phyloP scores from a whole-genome alignment of 257 asterid genomes.

The Eucommia ulmoides region DNA sequence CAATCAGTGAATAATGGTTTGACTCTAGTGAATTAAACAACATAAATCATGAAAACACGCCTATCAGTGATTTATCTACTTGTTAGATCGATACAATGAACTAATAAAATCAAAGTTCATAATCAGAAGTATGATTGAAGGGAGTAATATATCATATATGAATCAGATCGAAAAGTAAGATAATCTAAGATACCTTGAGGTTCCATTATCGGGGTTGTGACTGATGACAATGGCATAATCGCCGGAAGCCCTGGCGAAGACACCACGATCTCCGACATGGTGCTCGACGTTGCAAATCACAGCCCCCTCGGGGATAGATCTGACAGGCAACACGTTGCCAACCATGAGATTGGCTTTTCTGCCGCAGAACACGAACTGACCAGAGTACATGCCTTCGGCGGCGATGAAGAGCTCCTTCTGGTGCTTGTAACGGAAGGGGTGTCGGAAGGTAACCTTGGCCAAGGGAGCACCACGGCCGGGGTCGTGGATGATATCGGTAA shows the following conservation, averaged over 20 bases:
- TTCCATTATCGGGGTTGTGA: constrained; percentile 71
- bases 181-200: constrained; percentile 71
- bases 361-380: constrained; percentile 61
- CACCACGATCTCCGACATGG: constrained; percentile 66
- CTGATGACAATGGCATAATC: constrained; percentile 68
- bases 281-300: constrained; percentile 75
- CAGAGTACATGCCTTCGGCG: constrained; percentile 68
- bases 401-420: constrained; percentile 76
- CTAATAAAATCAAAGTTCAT: too few species aligned
- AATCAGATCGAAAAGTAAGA: too few species aligned
- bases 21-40: too few species aligned
- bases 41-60: too few species aligned
- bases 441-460: too few species aligned
- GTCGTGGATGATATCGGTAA: too few species aligned
- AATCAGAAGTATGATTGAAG: too few species aligned
- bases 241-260: constrained; percentile 63
- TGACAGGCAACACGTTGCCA: constrained; percentile 57
- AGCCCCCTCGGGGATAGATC: constrained; percentile 74
- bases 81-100: too few species aligned
- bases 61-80: too few species aligned
- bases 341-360: constrained; percentile 58
- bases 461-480: too few species aligned
- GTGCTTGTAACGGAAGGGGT: constrained; percentile 56
- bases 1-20: too few species aligned
- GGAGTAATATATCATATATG: too few species aligned